phyloP scores from a whole-genome alignment of 208 protist species.

The Trypanosoma congolense region DNA sequence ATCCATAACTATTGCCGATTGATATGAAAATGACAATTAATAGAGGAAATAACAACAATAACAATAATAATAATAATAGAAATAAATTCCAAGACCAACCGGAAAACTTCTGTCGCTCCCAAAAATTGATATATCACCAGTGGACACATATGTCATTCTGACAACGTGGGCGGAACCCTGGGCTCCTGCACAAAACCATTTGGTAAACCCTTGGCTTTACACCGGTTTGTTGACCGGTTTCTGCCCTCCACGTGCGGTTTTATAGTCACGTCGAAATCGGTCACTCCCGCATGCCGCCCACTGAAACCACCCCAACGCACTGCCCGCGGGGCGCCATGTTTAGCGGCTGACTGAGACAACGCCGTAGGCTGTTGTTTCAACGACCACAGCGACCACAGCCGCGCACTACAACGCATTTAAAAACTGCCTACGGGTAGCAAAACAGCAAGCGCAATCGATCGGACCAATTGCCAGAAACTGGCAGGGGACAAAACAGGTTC shows the following conservation, averaged over 20 bases:
- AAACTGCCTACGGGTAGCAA: too few relatives aligned
- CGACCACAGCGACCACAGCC: conserved; percentile 5
- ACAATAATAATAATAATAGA: too few relatives aligned
- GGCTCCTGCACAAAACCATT: conserved; percentile 14
- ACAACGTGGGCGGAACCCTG: conserved; percentile 1
- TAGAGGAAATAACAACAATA: too few relatives aligned
- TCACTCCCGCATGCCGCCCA: conserved; percentile 4
- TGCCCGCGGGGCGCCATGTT: background rate
- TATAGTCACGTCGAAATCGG: conserved; percentile 15
- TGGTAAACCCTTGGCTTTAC: conserved; percentile 18
- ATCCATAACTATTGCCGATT: too few relatives aligned
- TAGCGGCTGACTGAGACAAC: background rate
- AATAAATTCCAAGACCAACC: too few relatives aligned
- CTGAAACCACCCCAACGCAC: conserved; percentile 19
- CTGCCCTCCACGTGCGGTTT: conserved; percentile 15
- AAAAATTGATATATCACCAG: too few relatives aligned
- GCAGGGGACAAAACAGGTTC: too few relatives aligned
- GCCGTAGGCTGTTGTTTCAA: conserved; percentile 18
- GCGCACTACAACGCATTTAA: conserved; percentile 2
- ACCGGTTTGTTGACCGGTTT: conserved; percentile 22
- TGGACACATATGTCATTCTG: background rate
- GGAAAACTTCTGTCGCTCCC: too few relatives aligned
- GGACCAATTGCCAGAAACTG: too few relatives aligned
- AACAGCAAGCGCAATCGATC: too few relatives aligned
- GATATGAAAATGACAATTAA: too few relatives aligned